Evolutionary conservation across 1,284 basidiomycete genomes (phyloP).

Genomic region (Sporisorium graminicola): DNA sequence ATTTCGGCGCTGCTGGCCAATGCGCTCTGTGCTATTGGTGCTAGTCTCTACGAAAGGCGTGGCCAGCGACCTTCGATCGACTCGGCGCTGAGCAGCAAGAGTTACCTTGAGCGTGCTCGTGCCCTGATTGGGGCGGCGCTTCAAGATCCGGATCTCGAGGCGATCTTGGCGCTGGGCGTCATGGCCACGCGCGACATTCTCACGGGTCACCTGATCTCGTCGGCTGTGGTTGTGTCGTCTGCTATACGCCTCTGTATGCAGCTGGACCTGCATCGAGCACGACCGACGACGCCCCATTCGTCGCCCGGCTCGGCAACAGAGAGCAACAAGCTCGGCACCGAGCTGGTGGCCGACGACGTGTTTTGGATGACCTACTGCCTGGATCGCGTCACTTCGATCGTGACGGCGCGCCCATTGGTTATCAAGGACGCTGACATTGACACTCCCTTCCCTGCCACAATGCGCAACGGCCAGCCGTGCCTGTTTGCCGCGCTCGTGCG

Average conservation of each 20-base stretch:
- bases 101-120: slow-evolving; percentile 30
- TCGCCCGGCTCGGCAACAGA: slow-evolving; percentile 3
- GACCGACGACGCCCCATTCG: slow-evolving; percentile 9
- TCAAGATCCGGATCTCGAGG: slow-evolving; percentile 33
- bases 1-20: slow-evolving; percentile 46
- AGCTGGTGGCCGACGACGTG: slow-evolving; percentile 13
- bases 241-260: slow-evolving; percentile 41
- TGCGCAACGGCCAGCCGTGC: slow-evolving; percentile 39
- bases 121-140: slow-evolving; percentile 36
- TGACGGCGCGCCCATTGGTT: slow-evolving; percentile 32
- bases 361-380: slow-evolving; percentile 48
- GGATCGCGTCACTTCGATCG: slow-evolving; percentile 44
- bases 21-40: slow-evolving; percentile 40
- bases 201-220: slow-evolving; percentile 28
- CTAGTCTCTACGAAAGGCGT: slow-evolving; percentile 31
- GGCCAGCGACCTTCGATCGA: slow-evolving; percentile 8
- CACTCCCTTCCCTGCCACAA: slow-evolving; percentile 21
- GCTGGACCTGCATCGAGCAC: slow-evolving; percentile 39
- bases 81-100: slow-evolving; percentile 31
- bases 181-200: slow-evolving; percentile 43
- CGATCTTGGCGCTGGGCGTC: slow-evolving; percentile 37
- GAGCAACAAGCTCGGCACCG: neutral
- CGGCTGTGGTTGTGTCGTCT: slow-evolving; percentile 31
- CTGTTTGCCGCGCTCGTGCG: slow-evolving; percentile 48
- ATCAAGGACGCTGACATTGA: slow-evolving; percentile 49